Base-by-base conservation (phyloP, 495 filamentous ascomycete species). In the Hyaloscypha variabilis region DNA sequence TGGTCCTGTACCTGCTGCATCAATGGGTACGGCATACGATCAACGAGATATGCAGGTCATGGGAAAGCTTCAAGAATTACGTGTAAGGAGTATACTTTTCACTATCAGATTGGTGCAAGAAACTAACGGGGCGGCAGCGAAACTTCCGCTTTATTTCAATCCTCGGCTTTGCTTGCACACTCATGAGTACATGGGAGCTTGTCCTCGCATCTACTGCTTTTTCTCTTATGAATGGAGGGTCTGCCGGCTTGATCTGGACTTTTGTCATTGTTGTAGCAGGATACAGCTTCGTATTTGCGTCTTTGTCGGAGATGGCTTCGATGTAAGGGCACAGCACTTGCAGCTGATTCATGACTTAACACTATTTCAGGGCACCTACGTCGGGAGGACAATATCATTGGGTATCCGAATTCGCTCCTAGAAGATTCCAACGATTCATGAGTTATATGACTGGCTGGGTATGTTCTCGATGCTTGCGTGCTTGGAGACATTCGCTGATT, bases 251-350 rank as follows among this genome's bases (percentile, higher is more conserved):
- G 0, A 73, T 87, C 3, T 85, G 82, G 71, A 76, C 75, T 5
- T 85, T 77, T 53, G 49, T 85, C 11, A 78, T 83, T 58, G 76
- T 72, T 10, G 85, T 81, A 79, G 63, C 78, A 2, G 80, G 79
- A 17, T 77, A 74, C 6, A 66, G 78, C n/a, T 81, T 78, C 0
- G 73, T 77, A 0, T 81, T 77, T 60, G 75, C 74, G 0, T 71
- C 74, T 14, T 73, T 83, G 36, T 72, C 75, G 6, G 82, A 83
- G 67, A 62, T 83, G 67, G 58, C 36, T 46, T 61, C 58, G 58
- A 61, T 61, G 58, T 61, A 61, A 46, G 58, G 4, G 24, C 34
- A 25, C 26, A 25, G 10, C 58, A 4, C 39, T 0, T 25, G 10
- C 11, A 17, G 17, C 3, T 49, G 24, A 14, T 8, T 46, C 58